A percentile compares a stretch with the other conserved stretches of the same genome.
Conservation (phyloP, 768 basidiomycete species). For the Amyloporia xantha region DNA sequence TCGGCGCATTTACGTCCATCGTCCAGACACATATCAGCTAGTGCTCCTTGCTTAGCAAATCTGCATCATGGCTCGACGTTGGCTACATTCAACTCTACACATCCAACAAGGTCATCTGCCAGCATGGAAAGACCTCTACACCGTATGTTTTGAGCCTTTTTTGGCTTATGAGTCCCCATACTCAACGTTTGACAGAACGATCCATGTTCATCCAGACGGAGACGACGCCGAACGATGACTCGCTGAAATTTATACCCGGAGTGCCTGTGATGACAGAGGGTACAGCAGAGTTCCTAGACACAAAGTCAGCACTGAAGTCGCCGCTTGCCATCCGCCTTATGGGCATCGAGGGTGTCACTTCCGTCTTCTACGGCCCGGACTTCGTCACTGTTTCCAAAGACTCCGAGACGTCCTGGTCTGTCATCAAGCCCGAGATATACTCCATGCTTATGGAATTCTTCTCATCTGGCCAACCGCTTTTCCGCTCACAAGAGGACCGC, state of each 20-base stretch:
- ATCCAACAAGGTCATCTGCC: conserved; percentile 4
- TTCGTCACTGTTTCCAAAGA: conserved; percentile 96
- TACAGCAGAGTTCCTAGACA: conserved; percentile 92
- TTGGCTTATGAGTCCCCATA: background rate
- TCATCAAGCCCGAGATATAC: conserved; percentile 96
- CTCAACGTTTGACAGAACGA: conserved; percentile 42
- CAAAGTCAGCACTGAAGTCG: conserved; percentile 77
- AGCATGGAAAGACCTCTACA: conserved; percentile 14
- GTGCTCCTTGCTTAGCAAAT: conserved; percentile 11
- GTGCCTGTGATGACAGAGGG: conserved; percentile 81
- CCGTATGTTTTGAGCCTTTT: conserved; percentile 13
- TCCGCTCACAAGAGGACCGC: conserved; percentile 74
- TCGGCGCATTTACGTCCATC: background rate
- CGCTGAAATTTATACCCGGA: conserved; percentile 97
- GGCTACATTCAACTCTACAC: conserved; percentile 25
- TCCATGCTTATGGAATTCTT: conserved; percentile 96
- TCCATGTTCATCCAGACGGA: conserved; percentile 99
- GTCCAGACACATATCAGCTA: conserved; percentile 12
- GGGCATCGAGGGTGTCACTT: conserved; percentile 86
- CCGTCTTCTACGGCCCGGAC: conserved; percentile 94
- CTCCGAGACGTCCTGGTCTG: conserved; percentile 76
- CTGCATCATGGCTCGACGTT: conserved; percentile 29
- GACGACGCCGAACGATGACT: conserved; percentile 94
- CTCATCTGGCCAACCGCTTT: conserved; percentile 82
- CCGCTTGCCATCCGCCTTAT: conserved; percentile 93